Conservation (phyloP, 2,329 filamentous ascomycete genomes). For the Cordyceps militaris region DNA sequence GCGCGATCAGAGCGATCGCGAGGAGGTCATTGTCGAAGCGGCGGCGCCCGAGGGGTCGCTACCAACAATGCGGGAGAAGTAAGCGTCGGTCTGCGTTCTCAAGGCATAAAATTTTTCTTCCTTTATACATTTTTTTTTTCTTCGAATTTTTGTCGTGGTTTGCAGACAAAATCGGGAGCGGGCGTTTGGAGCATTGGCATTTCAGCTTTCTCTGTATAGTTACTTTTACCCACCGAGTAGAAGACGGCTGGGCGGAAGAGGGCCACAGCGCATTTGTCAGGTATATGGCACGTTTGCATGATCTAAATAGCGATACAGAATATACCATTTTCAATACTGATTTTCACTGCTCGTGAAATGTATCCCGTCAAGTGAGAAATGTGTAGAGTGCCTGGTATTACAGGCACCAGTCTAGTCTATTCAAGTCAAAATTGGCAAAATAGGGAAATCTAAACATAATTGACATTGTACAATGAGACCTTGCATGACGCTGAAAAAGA, state of each 20-base stretch:
- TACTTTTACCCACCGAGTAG: neutral
- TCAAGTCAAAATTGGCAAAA: no score
- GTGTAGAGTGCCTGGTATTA: no score
- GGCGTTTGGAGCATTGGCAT: conserved; percentile 5
- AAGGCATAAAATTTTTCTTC: neutral
- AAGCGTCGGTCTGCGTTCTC: neutral
- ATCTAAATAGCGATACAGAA: neutral
- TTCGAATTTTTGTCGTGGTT: neutral
- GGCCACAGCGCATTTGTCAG: neutral
- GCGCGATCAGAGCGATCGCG: conserved; percentile 4
- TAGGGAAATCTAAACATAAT: neutral
- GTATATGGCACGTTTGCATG: neutral
- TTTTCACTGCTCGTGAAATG: no score
- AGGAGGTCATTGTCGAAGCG: conserved; percentile 8
- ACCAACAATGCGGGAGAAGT: conserved; percentile 14
- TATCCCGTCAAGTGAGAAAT: neutral
- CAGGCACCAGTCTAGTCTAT: no score
- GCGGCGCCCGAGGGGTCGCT: neutral
- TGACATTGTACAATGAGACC: neutral
- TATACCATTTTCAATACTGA: neutral
- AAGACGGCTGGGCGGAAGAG: neutral
- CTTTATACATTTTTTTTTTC: conserved; percentile 4
- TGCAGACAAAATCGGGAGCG: neutral
- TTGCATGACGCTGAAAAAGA: neutral
- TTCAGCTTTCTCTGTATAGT: neutral